Evolutionary conservation across 148 eudicot species (phyloP).

Genomic region (Hydrangea macrophylla): DNA sequence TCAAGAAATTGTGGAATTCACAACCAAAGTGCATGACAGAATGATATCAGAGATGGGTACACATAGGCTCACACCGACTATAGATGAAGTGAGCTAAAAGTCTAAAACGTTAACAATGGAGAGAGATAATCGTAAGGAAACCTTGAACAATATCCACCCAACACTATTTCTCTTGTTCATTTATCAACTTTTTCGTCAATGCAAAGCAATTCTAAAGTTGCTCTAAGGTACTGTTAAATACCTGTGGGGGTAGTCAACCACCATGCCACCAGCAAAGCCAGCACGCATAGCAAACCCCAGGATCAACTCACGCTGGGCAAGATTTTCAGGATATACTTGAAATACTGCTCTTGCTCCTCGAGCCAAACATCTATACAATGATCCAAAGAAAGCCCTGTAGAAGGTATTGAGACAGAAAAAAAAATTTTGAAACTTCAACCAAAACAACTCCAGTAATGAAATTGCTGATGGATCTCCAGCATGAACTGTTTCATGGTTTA

Average conservation of each 20-base stretch:
- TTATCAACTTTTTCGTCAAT: not conserved
- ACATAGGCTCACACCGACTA: not conserved
- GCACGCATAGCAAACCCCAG: constrained; percentile 80
- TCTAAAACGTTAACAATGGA: not conserved
- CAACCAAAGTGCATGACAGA: not conserved
- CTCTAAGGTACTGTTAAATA: constrained; percentile 9
- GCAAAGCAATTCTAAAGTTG: not conserved
- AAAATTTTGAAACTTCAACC: not conserved
- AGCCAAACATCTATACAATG: constrained; percentile 71
- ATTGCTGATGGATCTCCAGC: not conserved
- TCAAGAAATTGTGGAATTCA: not conserved
- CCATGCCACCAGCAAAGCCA: constrained; percentile 97
- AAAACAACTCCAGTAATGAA: not conserved
- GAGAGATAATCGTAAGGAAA: too few species aligned
- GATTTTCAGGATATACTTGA: constrained; percentile 87
- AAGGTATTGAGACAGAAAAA: not conserved
- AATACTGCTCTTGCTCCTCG: constrained; percentile 94
- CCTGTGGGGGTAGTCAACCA: constrained; percentile 98
- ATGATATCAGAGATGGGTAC: not conserved
- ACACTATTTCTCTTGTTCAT: not conserved
- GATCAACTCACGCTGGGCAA: constrained; percentile 82
- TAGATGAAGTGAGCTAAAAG: not conserved
- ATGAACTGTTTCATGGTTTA: not conserved
- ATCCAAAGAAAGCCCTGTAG: constrained; percentile 89
- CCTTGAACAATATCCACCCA: not conserved